phyloP scores from a whole-genome alignment of 441 rosid species.

The Brassica hybrid region DNA sequence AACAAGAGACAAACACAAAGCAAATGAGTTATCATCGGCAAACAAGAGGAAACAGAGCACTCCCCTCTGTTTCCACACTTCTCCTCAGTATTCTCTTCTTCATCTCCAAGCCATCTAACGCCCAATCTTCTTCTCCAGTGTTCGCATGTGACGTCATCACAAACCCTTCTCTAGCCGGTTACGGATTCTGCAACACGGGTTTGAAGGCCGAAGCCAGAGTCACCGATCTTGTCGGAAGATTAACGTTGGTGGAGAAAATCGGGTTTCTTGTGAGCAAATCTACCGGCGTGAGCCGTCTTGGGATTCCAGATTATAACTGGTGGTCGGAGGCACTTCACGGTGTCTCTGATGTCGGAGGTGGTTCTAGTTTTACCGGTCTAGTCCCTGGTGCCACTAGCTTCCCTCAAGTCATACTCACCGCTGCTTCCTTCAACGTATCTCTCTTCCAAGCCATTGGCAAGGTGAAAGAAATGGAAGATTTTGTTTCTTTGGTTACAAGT shows the following conservation, averaged over 20 bases:
- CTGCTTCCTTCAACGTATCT: conserved; percentile 64
- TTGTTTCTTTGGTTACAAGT: neutral
- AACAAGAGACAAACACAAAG: neutral
- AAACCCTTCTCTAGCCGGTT: conserved; percentile 48
- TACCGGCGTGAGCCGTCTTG: conserved; percentile 49
- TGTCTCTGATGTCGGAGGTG: conserved; percentile 51
- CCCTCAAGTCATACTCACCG: conserved; percentile 63
- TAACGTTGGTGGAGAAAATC: conserved; percentile 65
- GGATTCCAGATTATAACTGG: conserved; percentile 66
- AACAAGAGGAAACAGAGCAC: conserved; percentile 21
- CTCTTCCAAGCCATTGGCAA: conserved; percentile 60
- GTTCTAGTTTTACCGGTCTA: conserved; percentile 42
- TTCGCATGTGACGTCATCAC: conserved; percentile 68
- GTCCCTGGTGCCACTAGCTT: conserved; percentile 79
- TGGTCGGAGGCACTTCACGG: conserved; percentile 88
- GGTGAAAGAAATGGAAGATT: conserved; percentile 15
- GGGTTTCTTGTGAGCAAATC: conserved; percentile 51
- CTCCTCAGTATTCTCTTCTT: conserved; percentile 34
- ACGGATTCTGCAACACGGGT: conserved; percentile 59
- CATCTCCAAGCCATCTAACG: conserved; percentile 15
- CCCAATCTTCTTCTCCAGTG: conserved; percentile 55
- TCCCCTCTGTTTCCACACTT: conserved; percentile 49
- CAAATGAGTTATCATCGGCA: conserved; percentile 11
- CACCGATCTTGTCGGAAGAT: conserved; percentile 51
- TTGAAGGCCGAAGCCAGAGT: conserved; percentile 49